phyloP scores from a whole-genome alignment of 1,284 basidiomycete species.

The Malassezia globosa region DNA sequence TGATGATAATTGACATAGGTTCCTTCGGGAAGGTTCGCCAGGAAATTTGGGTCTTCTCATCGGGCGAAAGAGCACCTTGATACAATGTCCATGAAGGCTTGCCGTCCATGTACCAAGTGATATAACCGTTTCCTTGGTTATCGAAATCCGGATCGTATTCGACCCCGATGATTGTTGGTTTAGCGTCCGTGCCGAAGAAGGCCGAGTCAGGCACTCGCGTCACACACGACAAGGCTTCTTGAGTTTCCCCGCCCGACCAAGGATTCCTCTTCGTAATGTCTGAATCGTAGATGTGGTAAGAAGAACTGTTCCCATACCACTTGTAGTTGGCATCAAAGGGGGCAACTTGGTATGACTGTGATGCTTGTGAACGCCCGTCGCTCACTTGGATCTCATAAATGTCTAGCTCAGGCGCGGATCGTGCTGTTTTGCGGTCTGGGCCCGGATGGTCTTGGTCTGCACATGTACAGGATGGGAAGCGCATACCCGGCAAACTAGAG shows the following conservation, averaged over 20 bases:
- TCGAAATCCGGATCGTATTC: slow-evolving; percentile 43
- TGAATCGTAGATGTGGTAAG: slow-evolving; percentile 27
- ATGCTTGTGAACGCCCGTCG: slow-evolving; percentile 43
- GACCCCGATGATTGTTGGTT: slow-evolving; percentile 30
- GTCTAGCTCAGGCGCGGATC: slow-evolving; percentile 45
- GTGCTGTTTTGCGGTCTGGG: slow-evolving; percentile 35
- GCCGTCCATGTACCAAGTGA: slow-evolving; percentile 43
- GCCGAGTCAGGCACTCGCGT: slow-evolving; percentile 31
- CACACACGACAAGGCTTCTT: slow-evolving; percentile 44
- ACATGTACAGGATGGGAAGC: slow-evolving; percentile 38
- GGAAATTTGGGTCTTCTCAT: slow-evolving; percentile 23
- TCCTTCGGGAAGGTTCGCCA: slow-evolving; percentile 36
- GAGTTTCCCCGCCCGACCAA: slow-evolving; percentile 39
- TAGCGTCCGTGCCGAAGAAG: slow-evolving; percentile 22
- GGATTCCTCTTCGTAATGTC: slow-evolving; percentile 30
- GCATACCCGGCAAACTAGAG: slow-evolving; percentile 39
- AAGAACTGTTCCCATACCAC: slow-evolving; percentile 24
- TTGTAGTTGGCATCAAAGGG: slow-evolving; percentile 41
- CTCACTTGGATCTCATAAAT: slow-evolving; percentile 52
- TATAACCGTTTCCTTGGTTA: slow-evolving; percentile 27
- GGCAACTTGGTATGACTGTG: slow-evolving; percentile 44
- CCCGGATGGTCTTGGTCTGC: slow-evolving; percentile 36
- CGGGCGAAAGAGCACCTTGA: slow-evolving; percentile 21
- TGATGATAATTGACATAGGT: slow-evolving; percentile 42
- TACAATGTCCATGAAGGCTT: slow-evolving; percentile 38